Conservation (phyloP, 768 basidiomycete species). For the Leccinum rimulosum region DNA sequence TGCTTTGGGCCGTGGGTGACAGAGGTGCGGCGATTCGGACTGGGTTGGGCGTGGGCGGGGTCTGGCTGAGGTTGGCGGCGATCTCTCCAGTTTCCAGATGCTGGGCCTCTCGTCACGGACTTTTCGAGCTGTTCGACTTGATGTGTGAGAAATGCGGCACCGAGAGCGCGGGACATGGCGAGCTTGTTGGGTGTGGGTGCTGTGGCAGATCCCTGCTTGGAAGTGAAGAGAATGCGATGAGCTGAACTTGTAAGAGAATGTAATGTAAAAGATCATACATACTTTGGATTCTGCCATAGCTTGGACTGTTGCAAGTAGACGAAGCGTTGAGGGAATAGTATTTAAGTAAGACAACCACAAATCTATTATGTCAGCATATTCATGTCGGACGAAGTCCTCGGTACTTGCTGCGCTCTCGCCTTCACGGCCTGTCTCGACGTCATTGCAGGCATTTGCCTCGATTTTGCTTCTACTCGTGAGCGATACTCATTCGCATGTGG, state of each 20-base stretch:
- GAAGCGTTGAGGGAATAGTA: too few species aligned
- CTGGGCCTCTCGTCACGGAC: constrained; percentile 54
- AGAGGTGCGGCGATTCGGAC: constrained; percentile 18
- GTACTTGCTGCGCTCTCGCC: constrained; percentile 19
- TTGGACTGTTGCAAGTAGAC: too few species aligned
- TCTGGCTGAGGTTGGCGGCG: constrained; percentile 33
- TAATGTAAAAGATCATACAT: background rate
- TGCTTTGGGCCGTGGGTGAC: constrained; percentile 20
- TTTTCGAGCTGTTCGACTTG: constrained; percentile 89
- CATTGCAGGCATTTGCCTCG: constrained; percentile 22
- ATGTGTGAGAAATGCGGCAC: constrained; percentile 83
- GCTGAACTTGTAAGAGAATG: background rate
- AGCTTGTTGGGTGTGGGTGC: constrained; percentile 49
- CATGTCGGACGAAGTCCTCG: constrained; percentile 23
- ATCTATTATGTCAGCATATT: background rate
- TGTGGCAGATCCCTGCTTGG: constrained; percentile 22
- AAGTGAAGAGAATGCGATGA: background rate
- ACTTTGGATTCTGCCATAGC: constrained; percentile 23
- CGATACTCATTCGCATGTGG: background rate
- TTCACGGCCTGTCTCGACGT: constrained; percentile 22
- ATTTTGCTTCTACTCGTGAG: constrained; percentile 25
- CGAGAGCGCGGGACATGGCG: constrained; percentile 84
- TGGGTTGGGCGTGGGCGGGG: constrained; percentile 9
- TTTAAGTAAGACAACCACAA: background rate
- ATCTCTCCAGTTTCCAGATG: constrained; percentile 63